Conservation (phyloP, 106 monocot species). For the Vanilla planifolia region DNA sequence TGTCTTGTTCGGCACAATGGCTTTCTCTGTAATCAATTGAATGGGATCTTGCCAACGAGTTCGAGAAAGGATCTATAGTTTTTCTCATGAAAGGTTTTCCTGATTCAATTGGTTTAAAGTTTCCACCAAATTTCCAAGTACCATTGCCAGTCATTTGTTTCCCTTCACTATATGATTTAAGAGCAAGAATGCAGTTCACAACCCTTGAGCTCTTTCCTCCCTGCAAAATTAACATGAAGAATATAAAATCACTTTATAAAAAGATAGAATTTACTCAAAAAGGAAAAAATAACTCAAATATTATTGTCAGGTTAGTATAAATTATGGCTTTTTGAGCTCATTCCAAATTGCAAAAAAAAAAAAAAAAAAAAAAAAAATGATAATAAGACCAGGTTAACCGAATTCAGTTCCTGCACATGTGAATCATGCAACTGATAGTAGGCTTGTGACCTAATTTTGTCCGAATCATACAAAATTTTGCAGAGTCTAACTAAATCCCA, state of each 20-base stretch:
- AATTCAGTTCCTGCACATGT: too few relatives aligned
- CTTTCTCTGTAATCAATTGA: conserved; percentile 43
- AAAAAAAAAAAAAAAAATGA: too few relatives aligned
- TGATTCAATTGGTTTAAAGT: conserved; percentile 33
- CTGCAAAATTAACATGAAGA: conserved; percentile 23
- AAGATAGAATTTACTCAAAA: too few relatives aligned
- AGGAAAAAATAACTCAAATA: not conserved
- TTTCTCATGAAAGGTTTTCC: conserved; percentile 79
- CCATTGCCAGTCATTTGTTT: conserved; percentile 77
- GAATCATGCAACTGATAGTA: too few relatives aligned
- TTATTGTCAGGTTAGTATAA: too few relatives aligned
- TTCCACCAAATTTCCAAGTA: conserved; percentile 81
- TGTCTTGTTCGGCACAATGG: conserved; percentile 18
- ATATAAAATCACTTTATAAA: not conserved
- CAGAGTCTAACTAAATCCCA: not conserved
- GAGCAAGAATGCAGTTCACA: conserved; percentile 74
- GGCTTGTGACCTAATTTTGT: too few relatives aligned
- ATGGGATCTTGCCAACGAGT: conserved; percentile 31
- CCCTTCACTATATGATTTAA: conserved; percentile 91
- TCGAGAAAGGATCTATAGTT: conserved; percentile 51
- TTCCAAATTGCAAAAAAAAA: too few relatives aligned
- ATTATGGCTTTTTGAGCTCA: too few relatives aligned
- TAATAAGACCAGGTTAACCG: too few relatives aligned
- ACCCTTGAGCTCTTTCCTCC: conserved; percentile 82
- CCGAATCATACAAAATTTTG: not conserved